Evolutionary conservation across 768 basidiomycete genomes (phyloP).

Genomic region (Termitomyces sp.): DNA sequence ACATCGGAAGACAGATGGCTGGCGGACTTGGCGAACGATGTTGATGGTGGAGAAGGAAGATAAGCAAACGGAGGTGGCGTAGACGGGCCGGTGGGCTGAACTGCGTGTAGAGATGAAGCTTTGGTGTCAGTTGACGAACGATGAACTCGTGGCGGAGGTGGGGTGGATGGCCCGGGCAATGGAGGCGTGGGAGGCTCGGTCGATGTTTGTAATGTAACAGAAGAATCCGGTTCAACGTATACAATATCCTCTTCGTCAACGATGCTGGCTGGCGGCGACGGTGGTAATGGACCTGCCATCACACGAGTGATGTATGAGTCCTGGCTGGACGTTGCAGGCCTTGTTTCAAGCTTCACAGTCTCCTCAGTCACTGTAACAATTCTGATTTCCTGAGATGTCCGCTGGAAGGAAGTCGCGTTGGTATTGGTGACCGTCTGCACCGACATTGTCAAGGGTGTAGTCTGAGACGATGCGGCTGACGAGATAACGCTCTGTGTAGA

Average conservation of each 20-base stretch:
- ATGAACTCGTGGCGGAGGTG: conserved; percentile 24
- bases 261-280: conserved; percentile 29
- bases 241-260: conserved; percentile 3
- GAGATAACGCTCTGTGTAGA: conserved; percentile 21
- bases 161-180: not conserved
- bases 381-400: conserved; percentile 42
- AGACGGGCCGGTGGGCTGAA: conserved; percentile 15
- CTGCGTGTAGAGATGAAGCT: conserved; percentile 27
- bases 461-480: conserved; percentile 30
- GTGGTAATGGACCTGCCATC: conserved; percentile 23
- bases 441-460: conserved; percentile 24
- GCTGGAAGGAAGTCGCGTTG: conserved; percentile 2
- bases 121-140: conserved; percentile 51
- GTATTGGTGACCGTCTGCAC: conserved; percentile 11
- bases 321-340: not conserved
- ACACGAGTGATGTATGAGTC: conserved; percentile 14
- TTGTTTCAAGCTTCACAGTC: conserved; percentile 32
- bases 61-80: conserved; percentile 5
- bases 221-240: conserved; percentile 8
- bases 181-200: not conserved
- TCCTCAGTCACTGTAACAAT: conserved; percentile 51
- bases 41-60: conserved; percentile 15
- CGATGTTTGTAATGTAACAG: not conserved
- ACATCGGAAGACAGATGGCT: conserved; percentile 30
- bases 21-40: conserved; percentile 18